Base-by-base conservation (phyloP, 768 basidiomycete species). In the Cubamyces lactineus region DNA sequence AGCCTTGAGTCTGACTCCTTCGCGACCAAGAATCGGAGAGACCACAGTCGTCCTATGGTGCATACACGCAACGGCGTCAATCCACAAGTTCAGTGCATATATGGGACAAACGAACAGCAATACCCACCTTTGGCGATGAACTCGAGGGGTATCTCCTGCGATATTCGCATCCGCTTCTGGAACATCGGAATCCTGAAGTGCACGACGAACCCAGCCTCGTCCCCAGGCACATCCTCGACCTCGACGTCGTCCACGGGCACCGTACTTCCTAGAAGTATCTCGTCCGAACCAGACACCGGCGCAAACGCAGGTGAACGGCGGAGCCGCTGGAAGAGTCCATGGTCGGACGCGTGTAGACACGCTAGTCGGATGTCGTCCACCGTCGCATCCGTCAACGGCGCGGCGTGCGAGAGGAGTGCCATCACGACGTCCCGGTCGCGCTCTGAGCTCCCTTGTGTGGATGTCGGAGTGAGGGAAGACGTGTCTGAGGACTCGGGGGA, bases 121-220 rank as follows among this genome's bases (percentile, higher is more conserved):
- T 11, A 61, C 75, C 16, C 58, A 80, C 82, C 81, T 71, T 59
- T 64, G 2, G 62, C 62, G 58, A 64, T 64, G 62, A 91, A 91
- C 61, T 91, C 88, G 17, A 88, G 68, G 6, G 64, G 67, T 41
- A 89, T 80, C 19, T 74, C 59, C 59, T 82, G 82, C 23, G 83
- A 79, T 15, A 89, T 80, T 24, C 84, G 77, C 87, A 92, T 87
- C n/a, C 89, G 79, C 66, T 84, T 86, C 71, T 88, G 86, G 72
- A 89, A 91, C 45, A 82, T 78, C 19, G 80, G 78, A 19, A 87
- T 76, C 21, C 75, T 75, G 53, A 89, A 79, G 24, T 77, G 72
- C 3, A 79, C 84, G 0, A 77, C 79, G 61, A 91, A 92, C 0
- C 81, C 76, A 0, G 82, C 82, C 41, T 80, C 79, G 48, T 83